Evolutionary conservation across 2,329 filamentous ascomycete species (phyloP).

Genomic region (Trichoderma pleuroti): DNA sequence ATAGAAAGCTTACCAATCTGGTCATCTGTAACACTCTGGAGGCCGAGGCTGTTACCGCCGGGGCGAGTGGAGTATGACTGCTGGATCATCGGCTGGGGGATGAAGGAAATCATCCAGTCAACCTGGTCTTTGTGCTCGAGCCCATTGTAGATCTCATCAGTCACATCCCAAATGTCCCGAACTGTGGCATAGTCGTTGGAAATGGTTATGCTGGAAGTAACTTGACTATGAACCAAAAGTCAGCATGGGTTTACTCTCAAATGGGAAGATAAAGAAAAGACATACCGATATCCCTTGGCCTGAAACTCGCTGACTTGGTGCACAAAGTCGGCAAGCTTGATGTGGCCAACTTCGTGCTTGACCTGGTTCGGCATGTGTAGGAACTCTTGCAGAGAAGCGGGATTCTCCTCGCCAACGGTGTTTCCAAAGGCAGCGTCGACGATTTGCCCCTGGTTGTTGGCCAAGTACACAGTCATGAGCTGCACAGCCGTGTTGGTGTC

Average conservation of each 20-base stretch:
- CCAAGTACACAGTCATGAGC: constrained; percentile 8
- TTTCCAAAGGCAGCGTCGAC: constrained; percentile 12
- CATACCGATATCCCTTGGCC: constrained; percentile 20
- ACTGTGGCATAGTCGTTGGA: constrained; percentile 18
- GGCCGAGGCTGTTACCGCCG: constrained; percentile 20
- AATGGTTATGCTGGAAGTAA: constrained; percentile 20
- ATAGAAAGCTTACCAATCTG: constrained; percentile 16
- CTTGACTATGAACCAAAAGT: neutral
- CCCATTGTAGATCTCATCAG: constrained; percentile 18
- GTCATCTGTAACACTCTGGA: constrained; percentile 11
- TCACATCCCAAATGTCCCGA: constrained; percentile 16
- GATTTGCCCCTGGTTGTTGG: neutral
- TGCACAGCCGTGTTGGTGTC: neutral
- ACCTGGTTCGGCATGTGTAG: constrained; percentile 20
- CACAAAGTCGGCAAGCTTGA: constrained; percentile 18
- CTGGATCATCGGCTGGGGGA: constrained; percentile 20
- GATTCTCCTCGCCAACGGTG: constrained; percentile 6
- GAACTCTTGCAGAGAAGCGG: constrained; percentile 16
- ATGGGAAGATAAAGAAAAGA: neutral
- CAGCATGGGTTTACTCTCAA: neutral
- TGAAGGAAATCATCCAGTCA: constrained; percentile 21
- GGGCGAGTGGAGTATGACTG: neutral
- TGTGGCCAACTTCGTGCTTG: neutral
- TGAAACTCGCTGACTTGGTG: constrained; percentile 19
- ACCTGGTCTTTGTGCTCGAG: constrained; percentile 19